phyloP scores from a whole-genome alignment of 1,284 basidiomycete genomes.

The Ustilago trichophora region DNA sequence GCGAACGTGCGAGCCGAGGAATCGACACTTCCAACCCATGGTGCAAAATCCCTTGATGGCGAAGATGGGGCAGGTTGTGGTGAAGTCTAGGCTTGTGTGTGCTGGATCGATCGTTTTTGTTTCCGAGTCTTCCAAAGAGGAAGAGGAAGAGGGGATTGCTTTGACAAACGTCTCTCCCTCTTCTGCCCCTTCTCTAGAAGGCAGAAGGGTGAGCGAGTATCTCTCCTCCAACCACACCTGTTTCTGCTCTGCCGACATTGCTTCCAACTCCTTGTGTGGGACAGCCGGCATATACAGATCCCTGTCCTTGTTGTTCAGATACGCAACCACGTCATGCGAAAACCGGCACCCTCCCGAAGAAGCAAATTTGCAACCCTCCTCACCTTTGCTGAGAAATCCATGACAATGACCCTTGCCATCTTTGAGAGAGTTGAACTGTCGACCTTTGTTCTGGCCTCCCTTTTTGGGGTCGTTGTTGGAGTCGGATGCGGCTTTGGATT shows the following conservation, averaged over 20 bases:
- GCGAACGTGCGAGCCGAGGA: conserved; percentile 77
- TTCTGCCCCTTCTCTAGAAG: not conserved
- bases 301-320: conserved; percentile 78
- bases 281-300: conserved; percentile 72
- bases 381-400: conserved; percentile 24
- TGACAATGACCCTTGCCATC: conserved; percentile 30
- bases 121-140: not conserved
- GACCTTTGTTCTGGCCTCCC: conserved; percentile 52
- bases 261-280: conserved; percentile 4
- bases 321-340: conserved; percentile 80
- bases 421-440: conserved; percentile 30
- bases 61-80: conserved; percentile 76
- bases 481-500: conserved; percentile 9
- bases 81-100: conserved; percentile 71
- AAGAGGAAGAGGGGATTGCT: conserved; percentile 64
- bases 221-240: conserved; percentile 31
- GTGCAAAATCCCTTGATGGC: conserved; percentile 81
- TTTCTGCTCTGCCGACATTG: conserved; percentile 11
- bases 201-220: conserved; percentile 29
- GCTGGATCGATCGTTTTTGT: conserved; percentile 30
- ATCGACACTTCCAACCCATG: conserved; percentile 88
- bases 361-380: conserved; percentile 36
- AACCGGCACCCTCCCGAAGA: conserved; percentile 72
- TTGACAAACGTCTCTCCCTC: conserved; percentile 24
- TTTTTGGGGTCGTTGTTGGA: conserved; percentile 3